Evolutionary conservation across 257 asterid genomes (phyloP), one percentile per base, ranked within the genome.

Genomic region (Henckelia pumila): DNA sequence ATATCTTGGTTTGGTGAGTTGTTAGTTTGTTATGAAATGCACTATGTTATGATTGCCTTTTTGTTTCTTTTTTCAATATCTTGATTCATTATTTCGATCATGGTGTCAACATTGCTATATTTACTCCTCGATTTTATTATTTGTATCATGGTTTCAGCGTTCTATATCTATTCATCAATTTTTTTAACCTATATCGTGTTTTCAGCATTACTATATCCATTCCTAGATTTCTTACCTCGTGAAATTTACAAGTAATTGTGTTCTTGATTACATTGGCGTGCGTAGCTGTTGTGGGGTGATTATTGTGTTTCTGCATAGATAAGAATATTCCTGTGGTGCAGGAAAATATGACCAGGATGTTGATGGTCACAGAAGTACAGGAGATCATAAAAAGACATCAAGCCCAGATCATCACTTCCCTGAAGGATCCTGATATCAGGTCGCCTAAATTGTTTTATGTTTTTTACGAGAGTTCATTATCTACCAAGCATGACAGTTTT

Each of bases 361-460:
- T 92, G 86, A 92, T 92, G 98, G 98, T 92, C 77, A 78, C 98
- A 44, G 98, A 92, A 78, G 96, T 92, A 63, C 98, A 89, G 71
- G 96, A 92, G 66, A 89, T 92, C 44, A 92, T 92, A 67, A 89
- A 92, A 82, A 85, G 95, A 77, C 98, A 92, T 82, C 96, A 92
- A 89, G 94, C 98, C 44, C 98, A 92, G 91, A 92, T 92, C 69
- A 86, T 92, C 68, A 89, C 98, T 63, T 92, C 98, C n/a, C 78
- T 92, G 53, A 92, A 92, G 85, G 98, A 92, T 84, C 98, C 98
- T 78, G 98, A 92, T 83, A 89, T 89, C 88, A 92, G 98, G 98
- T 92, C 72, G 25, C 35, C 66, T 37, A 59, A 35, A 68, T 64
- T 73, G 67, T 50, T 63, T 25, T 49, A 37, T 81, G 71, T 50